A percentile compares a stretch with the other conserved stretches of the same genome.
Conservation (phyloP, 257 asterid species). For the Primulina eburnea region DNA sequence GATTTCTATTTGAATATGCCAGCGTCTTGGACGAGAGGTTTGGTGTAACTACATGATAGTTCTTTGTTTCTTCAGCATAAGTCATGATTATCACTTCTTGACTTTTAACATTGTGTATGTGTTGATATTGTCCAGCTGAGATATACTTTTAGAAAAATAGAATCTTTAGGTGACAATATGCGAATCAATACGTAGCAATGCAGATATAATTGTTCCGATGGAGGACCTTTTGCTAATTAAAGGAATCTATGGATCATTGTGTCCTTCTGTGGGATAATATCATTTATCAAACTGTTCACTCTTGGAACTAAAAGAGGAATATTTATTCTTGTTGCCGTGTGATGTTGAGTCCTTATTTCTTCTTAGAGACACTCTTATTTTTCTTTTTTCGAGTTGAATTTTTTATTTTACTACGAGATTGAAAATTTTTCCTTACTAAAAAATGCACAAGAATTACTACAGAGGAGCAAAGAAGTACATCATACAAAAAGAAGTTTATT, state of each 20-base stretch:
- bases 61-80: constrained; percentile 16
- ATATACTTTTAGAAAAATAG: constrained; percentile 1
- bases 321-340: neutral
- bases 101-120: constrained; percentile 16
- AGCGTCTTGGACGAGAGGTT: constrained; percentile 69
- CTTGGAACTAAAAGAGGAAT: too few species aligned
- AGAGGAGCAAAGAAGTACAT: neutral
- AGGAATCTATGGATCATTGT: constrained; percentile 8
- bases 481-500: neutral
- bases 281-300: neutral
- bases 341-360: neutral
- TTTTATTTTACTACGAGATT: constrained; percentile 11
- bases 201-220: constrained; percentile 2
- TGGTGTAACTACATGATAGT: constrained; percentile 22
- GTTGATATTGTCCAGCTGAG: constrained; percentile 1
- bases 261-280: neutral
- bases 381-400: neutral
- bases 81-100: constrained; percentile 9
- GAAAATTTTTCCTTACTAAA: neutral
- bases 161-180: neutral
- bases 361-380: neutral
- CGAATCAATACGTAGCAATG: constrained; percentile 6
- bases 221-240: constrained; percentile 15
- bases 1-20: constrained; percentile 56
- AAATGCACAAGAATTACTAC: neutral